Base-by-base conservation (phyloP, 768 basidiomycete genomes). In the Lentinula sp. region DNA sequence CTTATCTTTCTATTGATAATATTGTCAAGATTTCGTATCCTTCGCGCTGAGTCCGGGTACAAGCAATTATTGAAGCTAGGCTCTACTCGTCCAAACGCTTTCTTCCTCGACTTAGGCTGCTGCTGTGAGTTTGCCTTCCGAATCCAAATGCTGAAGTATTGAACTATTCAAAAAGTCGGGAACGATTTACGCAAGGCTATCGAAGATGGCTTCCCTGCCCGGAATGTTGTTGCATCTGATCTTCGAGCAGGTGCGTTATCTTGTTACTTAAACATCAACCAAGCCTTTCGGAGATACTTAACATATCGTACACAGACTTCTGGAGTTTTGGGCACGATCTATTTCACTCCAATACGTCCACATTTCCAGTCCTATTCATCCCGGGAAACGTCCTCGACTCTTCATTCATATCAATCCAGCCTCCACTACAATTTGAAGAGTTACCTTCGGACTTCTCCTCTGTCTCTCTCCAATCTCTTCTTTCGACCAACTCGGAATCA, bases 301-400 rank as follows among this genome's bases (percentile, higher is more conserved):
- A 18, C 7, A 16, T 32, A 10, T 34, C 1, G 46, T 4, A 23
- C 28, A 31, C 62, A 81, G 80, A 74, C 32, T 76, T 78, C 61
- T 81, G 80, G 80, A 71, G 75, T 4, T 68, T 80, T 6, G 82
- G 82, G 0, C 79, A 83, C 61, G 69, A 72, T 45, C 71, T 84
- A 5, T 84, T 80, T 67, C 72, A 64, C 40, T 71, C 74, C 28
- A 75, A 68, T 3, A 74, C 73, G 0, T 65, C 72, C 50, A 70
- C 73, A 1, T 80, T 78, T 65, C 78, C 80, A 1, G 76, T 74
- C 10, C 65, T 68, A 1, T 82, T 82, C 67, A 43, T 82, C 16
- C 66, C 73, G 15, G 82, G 81, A 2, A 73, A 83, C 54, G 72
- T 67, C 4, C 74, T 83, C 45, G 72, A 81, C 60, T 65, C 71